Conservation (phyloP, 2,329 filamentous ascomycete species). For the Colletotrichum eremochloae region DNA sequence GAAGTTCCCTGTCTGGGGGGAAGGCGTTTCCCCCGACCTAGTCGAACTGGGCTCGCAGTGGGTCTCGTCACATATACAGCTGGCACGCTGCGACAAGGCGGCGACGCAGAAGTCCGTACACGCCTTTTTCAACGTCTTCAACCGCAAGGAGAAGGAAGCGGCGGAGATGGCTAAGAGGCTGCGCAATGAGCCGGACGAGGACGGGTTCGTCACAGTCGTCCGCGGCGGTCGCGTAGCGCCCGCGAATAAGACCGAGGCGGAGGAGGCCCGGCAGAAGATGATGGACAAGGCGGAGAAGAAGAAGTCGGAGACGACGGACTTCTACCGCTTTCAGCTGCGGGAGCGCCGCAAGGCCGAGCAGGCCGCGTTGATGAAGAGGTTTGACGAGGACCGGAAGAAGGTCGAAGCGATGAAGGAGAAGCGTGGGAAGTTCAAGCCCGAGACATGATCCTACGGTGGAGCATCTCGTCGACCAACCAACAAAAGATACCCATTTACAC, state of each 20-base stretch:
- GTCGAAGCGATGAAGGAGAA: constrained; percentile 79
- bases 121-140: constrained; percentile 88
- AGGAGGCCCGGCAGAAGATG: constrained; percentile 70
- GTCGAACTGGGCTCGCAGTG: constrained; percentile 69
- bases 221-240: constrained; percentile 82
- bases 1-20: constrained; percentile 77
- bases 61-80: constrained; percentile 75
- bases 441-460: constrained; percentile 52
- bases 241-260: constrained; percentile 78
- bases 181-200: constrained; percentile 88
- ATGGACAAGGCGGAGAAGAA: constrained; percentile 74
- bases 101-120: constrained; percentile 82
- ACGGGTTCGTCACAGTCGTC: constrained; percentile 94
- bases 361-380: constrained; percentile 75
- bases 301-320: constrained; percentile 76
- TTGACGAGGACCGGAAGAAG: constrained; percentile 81
- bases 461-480: constrained; percentile 15
- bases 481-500: constrained; percentile 30
- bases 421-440: constrained; percentile 72
- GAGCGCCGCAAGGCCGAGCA: constrained; percentile 84
- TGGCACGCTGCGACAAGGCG: constrained; percentile 77
- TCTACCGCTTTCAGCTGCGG: constrained; percentile 86
- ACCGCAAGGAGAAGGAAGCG: constrained; percentile 75
- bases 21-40: constrained; percentile 68
- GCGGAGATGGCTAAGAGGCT: constrained; percentile 72